Conservation (phyloP, 1,139 yeast species). For the Diutina scorzettiae region DNA sequence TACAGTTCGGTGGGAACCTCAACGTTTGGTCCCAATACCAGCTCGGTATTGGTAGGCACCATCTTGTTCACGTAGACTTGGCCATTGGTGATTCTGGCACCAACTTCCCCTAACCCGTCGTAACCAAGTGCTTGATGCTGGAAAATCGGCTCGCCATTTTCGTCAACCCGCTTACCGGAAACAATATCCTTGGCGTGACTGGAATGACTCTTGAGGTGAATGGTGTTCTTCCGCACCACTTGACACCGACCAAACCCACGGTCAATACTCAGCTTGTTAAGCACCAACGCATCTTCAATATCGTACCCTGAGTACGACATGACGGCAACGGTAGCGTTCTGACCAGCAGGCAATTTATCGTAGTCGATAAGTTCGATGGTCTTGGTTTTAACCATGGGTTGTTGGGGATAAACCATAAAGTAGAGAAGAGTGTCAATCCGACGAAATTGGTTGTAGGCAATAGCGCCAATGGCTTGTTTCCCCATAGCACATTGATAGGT, state of each 20-base stretch:
- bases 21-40: conserved; percentile 35
- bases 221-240: conserved; percentile 87
- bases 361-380: conserved; percentile 92
- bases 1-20: conserved; percentile 41
- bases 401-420: conserved; percentile 96
- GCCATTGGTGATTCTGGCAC: conserved; percentile 80
- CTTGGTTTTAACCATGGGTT: conserved; percentile 97
- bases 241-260: conserved; percentile 98
- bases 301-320: conserved; percentile 99
- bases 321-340: conserved; percentile 96
- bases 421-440: conserved; percentile 90
- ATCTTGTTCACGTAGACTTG: conserved; percentile 90
- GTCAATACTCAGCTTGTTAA: conserved; percentile 86
- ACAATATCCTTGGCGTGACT: conserved; percentile 88
- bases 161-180: conserved; percentile 84
- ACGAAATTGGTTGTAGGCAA: conserved; percentile 91
- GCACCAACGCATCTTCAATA: conserved; percentile 96
- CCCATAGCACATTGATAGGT: conserved; percentile 99
- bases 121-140: conserved; percentile 83
- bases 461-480: conserved; percentile 98
- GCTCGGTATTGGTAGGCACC: conserved; percentile 81
- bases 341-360: conserved; percentile 97
- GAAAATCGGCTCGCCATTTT: conserved; percentile 66
- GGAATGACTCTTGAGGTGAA: conserved; percentile 80
- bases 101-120: conserved; percentile 96